A percentile compares a stretch with the other conserved stretches of the same genome.
Conservation (phyloP, 306 rosid genomes). For the Cicer yamashitae region DNA sequence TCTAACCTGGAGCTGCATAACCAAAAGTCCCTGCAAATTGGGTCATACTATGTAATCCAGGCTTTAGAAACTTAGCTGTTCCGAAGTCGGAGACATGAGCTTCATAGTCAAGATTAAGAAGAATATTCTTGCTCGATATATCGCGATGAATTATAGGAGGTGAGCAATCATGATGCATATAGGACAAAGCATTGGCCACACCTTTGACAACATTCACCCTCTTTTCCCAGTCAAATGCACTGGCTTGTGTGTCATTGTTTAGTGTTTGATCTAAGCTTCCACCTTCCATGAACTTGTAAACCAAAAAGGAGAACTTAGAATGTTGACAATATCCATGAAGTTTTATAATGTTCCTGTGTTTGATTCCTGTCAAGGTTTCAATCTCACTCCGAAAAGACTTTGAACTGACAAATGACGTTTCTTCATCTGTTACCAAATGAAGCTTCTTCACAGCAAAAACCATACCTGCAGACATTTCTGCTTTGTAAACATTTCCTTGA, state of each 20-base stretch:
- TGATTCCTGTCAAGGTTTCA: constrained; percentile 44
- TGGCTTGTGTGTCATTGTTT: constrained; percentile 30
- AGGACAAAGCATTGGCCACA: constrained; percentile 50
- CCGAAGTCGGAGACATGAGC: constrained; percentile 53
- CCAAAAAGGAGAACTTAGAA: constrained; percentile 44
- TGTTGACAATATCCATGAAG: constrained; percentile 47
- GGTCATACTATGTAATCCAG: constrained; percentile 37
- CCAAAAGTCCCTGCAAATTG: constrained; percentile 47
- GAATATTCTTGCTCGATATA: constrained; percentile 50
- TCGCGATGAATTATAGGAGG: constrained; percentile 49
- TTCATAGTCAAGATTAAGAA: constrained; percentile 46
- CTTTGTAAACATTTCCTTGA: constrained; percentile 50
- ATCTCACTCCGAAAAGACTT: constrained; percentile 47
- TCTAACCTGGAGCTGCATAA: constrained; percentile 51
- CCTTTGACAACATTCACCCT: constrained; percentile 50
- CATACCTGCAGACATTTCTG: constrained; percentile 13
- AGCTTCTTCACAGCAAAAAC: constrained; percentile 53
- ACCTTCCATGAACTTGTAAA: constrained; percentile 48
- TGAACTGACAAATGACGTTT: constrained; percentile 27
- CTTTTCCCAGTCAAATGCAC: constrained; percentile 47
- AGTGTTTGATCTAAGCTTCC: constrained; percentile 48
- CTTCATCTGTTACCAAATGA: constrained; percentile 32
- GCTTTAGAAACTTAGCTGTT: constrained; percentile 42
- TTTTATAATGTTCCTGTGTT: constrained; percentile 48
- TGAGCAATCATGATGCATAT: constrained; percentile 47